These are phyloP conservation scores for Agaricus subrufescens DNA, from an alignment of 768 basidiomycete species.

Conservation along the genomic window DNA sequence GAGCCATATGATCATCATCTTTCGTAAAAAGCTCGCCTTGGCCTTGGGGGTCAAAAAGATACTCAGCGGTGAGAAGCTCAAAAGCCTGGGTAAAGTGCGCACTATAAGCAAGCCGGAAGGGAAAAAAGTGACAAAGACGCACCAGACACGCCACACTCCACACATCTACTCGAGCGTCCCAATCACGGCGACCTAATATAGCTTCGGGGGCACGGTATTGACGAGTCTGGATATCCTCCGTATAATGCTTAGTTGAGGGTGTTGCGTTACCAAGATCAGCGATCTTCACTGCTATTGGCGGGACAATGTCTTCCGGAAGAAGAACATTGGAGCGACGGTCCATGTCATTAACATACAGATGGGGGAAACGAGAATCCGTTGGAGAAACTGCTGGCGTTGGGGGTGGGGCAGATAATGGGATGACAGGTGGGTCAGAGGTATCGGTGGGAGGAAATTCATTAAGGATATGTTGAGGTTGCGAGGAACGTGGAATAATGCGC, in stretches of 20 bases:
- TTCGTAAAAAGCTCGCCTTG: conserved; percentile 81
- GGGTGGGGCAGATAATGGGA: conserved; percentile 28
- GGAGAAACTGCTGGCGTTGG: conserved; percentile 31
- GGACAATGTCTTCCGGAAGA: conserved; percentile 14
- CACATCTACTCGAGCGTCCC: conserved; percentile 82
- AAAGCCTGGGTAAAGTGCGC: conserved; percentile 48
- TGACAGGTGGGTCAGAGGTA: conserved; percentile 19
- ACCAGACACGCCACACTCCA: conserved; percentile 92
- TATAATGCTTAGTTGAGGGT: conserved; percentile 85
- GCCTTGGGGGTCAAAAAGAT: conserved; percentile 85
- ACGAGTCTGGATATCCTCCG: conserved; percentile 95
- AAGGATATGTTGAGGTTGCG: conserved; percentile 15
- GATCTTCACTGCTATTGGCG: conserved; percentile 81
- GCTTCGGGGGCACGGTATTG: conserved; percentile 96
- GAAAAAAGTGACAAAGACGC: conserved; percentile 21
- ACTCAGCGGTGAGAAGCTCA: conserved; percentile 88
- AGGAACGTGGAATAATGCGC: conserved; percentile 14
- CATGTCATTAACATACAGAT: conserved; percentile 6
- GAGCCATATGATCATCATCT: conserved; percentile 95
- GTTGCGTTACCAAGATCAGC: conserved; percentile 95
- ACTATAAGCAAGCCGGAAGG: neutral
- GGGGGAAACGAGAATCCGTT: conserved; percentile 13
- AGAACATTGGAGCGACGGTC: neutral
- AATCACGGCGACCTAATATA: conserved; percentile 81
- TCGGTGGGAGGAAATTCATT: conserved; percentile 7